Evolutionary conservation across 345 rosid genomes (phyloP).

Genomic region (Lepidium africanum): DNA sequence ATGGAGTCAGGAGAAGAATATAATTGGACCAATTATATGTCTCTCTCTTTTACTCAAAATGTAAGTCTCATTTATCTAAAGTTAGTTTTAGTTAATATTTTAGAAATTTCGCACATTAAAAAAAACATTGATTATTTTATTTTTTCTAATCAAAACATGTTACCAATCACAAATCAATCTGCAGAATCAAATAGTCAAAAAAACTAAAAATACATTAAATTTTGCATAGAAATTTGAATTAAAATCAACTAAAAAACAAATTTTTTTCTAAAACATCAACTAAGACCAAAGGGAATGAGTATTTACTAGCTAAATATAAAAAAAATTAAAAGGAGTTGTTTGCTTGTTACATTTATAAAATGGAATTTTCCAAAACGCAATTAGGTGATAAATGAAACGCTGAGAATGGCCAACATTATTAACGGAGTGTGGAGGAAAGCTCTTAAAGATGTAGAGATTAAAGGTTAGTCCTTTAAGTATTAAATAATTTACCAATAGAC

Average conservation of each 20-base stretch:
- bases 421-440: conserved; percentile 96
- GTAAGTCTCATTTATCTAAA: conserved; percentile 32
- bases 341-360: not conserved
- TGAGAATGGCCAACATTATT: conserved; percentile 81
- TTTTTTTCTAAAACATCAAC: no score
- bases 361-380: not conserved
- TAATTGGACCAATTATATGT: conserved; percentile 76
- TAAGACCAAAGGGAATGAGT: no score
- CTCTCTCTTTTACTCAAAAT: conserved; percentile 85
- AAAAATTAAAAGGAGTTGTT: not conserved
- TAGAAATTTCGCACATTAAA: no score
- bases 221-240: no score
- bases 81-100: no score
- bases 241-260: no score
- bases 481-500: not conserved
- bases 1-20: conserved; percentile 37
- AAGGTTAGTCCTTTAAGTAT: conserved; percentile 37
- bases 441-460: conserved; percentile 68
- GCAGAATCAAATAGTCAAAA: no score
- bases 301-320: not conserved
- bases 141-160: no score
- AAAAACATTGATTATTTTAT: no score
- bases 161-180: no score
- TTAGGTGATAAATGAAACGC: conserved; percentile 89
- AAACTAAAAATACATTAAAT: no score